A percentile compares a stretch with the other conserved stretches of the same genome.
Evolutionary conservation across 2,329 filamentous ascomycete species (phyloP).

Genomic region (Exophiala sp.): DNA sequence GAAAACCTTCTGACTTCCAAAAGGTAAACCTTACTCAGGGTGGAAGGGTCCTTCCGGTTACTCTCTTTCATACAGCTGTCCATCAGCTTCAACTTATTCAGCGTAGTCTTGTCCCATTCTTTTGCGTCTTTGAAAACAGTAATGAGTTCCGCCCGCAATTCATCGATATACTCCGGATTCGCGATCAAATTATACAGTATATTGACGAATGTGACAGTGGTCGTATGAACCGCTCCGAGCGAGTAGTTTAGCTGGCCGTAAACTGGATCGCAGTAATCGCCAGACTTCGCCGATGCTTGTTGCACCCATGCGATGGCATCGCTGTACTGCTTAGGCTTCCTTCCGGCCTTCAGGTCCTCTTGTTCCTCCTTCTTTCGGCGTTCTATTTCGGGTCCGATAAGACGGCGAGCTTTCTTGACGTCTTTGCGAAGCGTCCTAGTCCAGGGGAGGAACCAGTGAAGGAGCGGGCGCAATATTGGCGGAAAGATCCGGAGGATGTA

Average conservation of each 20-base stretch:
- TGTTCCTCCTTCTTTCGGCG: background rate
- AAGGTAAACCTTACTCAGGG: background rate
- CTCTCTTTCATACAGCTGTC: conserved; percentile 36
- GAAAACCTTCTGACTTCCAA: background rate
- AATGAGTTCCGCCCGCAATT: conserved; percentile 49
- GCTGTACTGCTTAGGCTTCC: background rate
- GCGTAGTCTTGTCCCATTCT: conserved; percentile 33
- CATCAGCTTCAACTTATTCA: conserved; percentile 34
- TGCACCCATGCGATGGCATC: background rate
- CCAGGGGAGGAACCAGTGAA: background rate
- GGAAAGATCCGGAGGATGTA: background rate
- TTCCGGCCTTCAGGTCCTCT: background rate
- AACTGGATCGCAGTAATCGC: no score
- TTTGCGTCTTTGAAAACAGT: conserved; percentile 40
- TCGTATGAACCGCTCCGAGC: conserved; percentile 7
- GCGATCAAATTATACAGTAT: conserved; percentile 50
- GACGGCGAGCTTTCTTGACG: background rate
- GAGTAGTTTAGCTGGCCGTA: no score
- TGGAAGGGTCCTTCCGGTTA: conserved; percentile 1
- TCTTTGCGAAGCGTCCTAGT: background rate
- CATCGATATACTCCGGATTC: conserved; percentile 47
- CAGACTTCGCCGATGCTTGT: background rate
- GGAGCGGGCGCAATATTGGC: background rate
- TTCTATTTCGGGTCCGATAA: background rate
- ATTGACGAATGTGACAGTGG: background rate